These are phyloP conservation scores for Dissophora ornata DNA, from an alignment of 192 early-diverging fungal species.

Conservation along the genomic window DNA sequence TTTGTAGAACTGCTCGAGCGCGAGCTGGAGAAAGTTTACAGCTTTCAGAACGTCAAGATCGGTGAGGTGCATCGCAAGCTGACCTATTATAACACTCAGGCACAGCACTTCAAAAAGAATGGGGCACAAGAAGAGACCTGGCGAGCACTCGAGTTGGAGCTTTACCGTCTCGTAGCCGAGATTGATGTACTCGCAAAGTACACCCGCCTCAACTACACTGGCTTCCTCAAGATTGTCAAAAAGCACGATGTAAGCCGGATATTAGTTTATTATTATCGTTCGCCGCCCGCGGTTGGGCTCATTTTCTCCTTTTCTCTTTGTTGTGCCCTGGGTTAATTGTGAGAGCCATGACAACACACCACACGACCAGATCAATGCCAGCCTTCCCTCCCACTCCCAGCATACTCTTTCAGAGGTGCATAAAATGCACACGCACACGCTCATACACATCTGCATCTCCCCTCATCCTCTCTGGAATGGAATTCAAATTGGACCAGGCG, in stretches of 20 bases:
- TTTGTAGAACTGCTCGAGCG: constrained; percentile 91
- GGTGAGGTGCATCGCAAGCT: constrained; percentile 34
- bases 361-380: too few relatives aligned
- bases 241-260: constrained; percentile 83
- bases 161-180: constrained; percentile 80
- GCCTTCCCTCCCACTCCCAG: too few relatives aligned
- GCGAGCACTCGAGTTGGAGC: constrained; percentile 74
- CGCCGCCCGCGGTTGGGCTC: not conserved
- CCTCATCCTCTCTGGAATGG: not conserved
- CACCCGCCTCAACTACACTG: constrained; percentile 86
- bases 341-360: too few relatives aligned
- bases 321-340: too few relatives aligned
- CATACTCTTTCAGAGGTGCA: too few relatives aligned
- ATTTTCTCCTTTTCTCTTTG: not conserved
- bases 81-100: constrained; percentile 55
- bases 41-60: constrained; percentile 38
- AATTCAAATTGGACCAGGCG: not conserved
- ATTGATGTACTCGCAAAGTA: constrained; percentile 82
- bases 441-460: too few relatives aligned
- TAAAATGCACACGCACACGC: too few relatives aligned
- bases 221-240: constrained; percentile 94
- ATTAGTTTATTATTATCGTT: constrained; percentile 9
- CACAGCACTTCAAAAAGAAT: constrained; percentile 78
- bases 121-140: constrained; percentile 80
- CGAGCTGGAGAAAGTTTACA: constrained; percentile 87